phyloP scores from a whole-genome alignment of 352 stramenopile species.

The Globisporangium paddicum region DNA sequence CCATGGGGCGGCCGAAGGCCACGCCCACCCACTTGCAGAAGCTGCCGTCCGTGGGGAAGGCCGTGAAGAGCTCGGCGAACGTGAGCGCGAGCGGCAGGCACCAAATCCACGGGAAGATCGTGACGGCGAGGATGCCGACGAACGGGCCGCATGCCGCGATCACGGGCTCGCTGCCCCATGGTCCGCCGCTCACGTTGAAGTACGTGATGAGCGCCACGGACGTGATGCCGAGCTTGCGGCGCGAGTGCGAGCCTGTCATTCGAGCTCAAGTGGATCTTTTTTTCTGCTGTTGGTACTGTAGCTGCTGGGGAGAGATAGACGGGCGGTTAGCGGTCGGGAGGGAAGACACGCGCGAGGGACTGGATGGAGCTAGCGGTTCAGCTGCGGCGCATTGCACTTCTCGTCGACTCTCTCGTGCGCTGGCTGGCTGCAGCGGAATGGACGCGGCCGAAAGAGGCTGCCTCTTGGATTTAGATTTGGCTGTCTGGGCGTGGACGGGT shows the following conservation, averaged over 20 bases:
- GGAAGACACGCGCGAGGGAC: slow-evolving; percentile 13
- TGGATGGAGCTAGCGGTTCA: slow-evolving; percentile 15
- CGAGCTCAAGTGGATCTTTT: neutral
- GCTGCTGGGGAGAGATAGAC: neutral
- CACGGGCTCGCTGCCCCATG: slow-evolving; percentile 64
- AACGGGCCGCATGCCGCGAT: slow-evolving; percentile 58
- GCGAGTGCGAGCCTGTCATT: slow-evolving; percentile 62
- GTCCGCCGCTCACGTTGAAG: slow-evolving; percentile 71
- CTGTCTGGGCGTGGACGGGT: neutral
- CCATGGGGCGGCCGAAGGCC: slow-evolving; percentile 77
- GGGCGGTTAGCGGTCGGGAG: slow-evolving; percentile 9
- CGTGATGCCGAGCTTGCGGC: slow-evolving; percentile 58
- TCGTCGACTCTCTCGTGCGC: neutral
- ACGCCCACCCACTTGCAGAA: slow-evolving; percentile 81
- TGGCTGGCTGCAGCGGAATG: neutral
- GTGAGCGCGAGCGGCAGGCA: slow-evolving; percentile 63
- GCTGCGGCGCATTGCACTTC: slow-evolving; percentile 18
- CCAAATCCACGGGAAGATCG: slow-evolving; percentile 70
- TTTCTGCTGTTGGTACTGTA: neutral
- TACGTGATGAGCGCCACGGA: slow-evolving; percentile 76
- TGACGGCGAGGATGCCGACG: slow-evolving; percentile 54
- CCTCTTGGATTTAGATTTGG: neutral
- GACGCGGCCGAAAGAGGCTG: neutral
- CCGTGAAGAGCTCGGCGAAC: slow-evolving; percentile 75
- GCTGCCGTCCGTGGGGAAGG: slow-evolving; percentile 74